Base-by-base conservation (phyloP, 257 asterid species). In the Nyctanthes arbortristis region DNA sequence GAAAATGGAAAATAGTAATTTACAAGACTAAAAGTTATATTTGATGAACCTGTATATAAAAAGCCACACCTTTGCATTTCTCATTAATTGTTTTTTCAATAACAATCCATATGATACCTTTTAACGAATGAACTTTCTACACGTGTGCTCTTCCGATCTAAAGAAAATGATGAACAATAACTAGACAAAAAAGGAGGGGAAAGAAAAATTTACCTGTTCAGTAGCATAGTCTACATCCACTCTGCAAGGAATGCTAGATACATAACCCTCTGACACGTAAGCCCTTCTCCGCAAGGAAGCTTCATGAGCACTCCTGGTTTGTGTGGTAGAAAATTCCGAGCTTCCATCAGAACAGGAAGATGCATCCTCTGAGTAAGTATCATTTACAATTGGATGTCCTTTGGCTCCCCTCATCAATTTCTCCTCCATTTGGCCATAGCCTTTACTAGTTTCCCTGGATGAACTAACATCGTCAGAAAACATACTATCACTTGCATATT, bases 311-410 rank as follows among this genome's bases (percentile, higher is more conserved):
- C 79, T 69, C 67, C 75, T 80, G 10, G 65, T 75, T 64, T 79
- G 82, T 24, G 79, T 74, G 63, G 81, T 76, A 25, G 87, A 82
- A 35, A 78, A 83, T 77, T 83, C 85, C 14, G 88, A 83, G 75
- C 88, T 83, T 8, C 67, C 80, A 61, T 73, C 85, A 24, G 88
- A 80, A 80, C 75, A 83, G 65, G 84, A 77, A 59, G 75, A 75
- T 56, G 78, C 85, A 66, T 83, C 88, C 76, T 83, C 85, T n/a
- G 81, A 74, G 49, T 74, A 74, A 63, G 65, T 66, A 65, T 70
- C 67, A 36, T 71, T 71, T 62, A 77, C 77, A 73, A 62, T 70
- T 5, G 80, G 60, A 14, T 73, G 72, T 61, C 84, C 62, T 37
- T 75, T 79, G 66, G 73, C 76, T 39, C 84, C 78, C 73, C 76